Percentiles rank a stretch among this genome's conserved stretches.
Evolutionary conservation across 345 rosid genomes (phyloP).

Genomic region (Noccaea caerulescens): DNA sequence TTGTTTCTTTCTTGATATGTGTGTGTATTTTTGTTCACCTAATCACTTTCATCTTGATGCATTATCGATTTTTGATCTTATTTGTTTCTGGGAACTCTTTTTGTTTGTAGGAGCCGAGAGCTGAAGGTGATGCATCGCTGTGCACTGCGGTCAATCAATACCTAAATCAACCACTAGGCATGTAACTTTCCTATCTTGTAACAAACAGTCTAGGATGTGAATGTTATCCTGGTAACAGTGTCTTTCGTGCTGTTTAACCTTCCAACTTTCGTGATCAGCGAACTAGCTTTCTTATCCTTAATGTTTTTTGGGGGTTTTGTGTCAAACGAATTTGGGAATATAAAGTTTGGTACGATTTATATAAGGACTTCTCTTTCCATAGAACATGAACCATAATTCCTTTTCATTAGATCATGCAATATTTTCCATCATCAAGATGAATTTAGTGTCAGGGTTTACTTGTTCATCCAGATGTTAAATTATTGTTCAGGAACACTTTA

Average conservation of each 20-base stretch:
- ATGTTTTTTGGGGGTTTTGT: neutral
- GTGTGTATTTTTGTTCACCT: constrained; percentile 20
- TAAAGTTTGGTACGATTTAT: neutral
- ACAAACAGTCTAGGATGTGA: constrained; percentile 15
- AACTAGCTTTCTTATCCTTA: constrained; percentile 1
- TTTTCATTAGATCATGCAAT: neutral
- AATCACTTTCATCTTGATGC: constrained; percentile 18
- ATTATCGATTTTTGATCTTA: constrained; percentile 14
- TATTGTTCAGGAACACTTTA: neutral
- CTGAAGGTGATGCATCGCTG: constrained; percentile 67
- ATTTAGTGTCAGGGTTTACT: neutral
- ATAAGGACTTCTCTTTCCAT: neutral
- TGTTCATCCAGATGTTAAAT: constrained; percentile 6
- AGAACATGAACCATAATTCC: constrained; percentile 1
- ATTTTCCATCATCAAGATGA: constrained; percentile 21
- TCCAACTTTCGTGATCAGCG: neutral
- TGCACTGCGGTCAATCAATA: constrained; percentile 70
- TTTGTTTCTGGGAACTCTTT: constrained; percentile 24
- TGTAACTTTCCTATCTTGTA: constrained; percentile 34
- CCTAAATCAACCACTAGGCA: constrained; percentile 85
- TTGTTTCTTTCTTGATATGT: constrained; percentile 4
- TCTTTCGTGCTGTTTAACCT: constrained; percentile 6
- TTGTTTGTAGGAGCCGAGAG: constrained; percentile 71
- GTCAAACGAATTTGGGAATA: neutral
- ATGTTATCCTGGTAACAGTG: neutral